Base-by-base conservation (phyloP, 495 filamentous ascomycete genomes). In the Achaetomiella virescens region DNA sequence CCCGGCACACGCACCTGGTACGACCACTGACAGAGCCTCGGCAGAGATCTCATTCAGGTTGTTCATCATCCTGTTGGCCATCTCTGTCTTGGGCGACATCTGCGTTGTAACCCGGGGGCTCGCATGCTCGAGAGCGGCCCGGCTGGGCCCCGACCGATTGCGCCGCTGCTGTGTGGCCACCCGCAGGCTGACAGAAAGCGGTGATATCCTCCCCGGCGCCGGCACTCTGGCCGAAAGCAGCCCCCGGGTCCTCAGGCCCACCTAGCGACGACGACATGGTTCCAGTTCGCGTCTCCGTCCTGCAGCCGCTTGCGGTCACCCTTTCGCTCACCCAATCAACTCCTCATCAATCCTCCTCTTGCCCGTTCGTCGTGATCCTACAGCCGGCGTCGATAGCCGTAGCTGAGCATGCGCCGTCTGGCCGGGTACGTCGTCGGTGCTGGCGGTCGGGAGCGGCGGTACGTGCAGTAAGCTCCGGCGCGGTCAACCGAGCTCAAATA, bases 1-100 rank as follows among this genome's bases (percentile, higher is more conserved):
- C 24, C 33, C 14, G 17, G 10, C 9, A 9, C 27, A 53, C 42
- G 18, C 38, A 63, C 61, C 61, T 48, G 61, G 61, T 14, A 63
- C 14, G 21, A 63, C 15, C 35, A 62, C 56, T 6, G 55, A 43
- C 2, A 59, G 14, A 12, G 46, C 37, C 31, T 21, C 40, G 1
- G 27, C 48, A 17, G 42, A 15, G 10, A 24, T 9, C 24, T 48
- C 35, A 17, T 10, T 12, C 14, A 47, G 0, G 38, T 41, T 36
- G 2, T 8, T 9, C 11, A 37, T 15, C 12, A 38, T 24, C 24
- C 14, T 6, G 15, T 29, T 15, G 10, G 14, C 6, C 4, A 38
- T 20, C 31, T 48, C 24, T 6, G 22, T 3, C 4, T 21, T 33
- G n/a, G 52, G 52, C 36, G 52, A 38, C 12, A 1, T 0, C 36